phyloP scores from a whole-genome alignment of 1,139 yeast species.

The Sugiyamaella japonica region DNA sequence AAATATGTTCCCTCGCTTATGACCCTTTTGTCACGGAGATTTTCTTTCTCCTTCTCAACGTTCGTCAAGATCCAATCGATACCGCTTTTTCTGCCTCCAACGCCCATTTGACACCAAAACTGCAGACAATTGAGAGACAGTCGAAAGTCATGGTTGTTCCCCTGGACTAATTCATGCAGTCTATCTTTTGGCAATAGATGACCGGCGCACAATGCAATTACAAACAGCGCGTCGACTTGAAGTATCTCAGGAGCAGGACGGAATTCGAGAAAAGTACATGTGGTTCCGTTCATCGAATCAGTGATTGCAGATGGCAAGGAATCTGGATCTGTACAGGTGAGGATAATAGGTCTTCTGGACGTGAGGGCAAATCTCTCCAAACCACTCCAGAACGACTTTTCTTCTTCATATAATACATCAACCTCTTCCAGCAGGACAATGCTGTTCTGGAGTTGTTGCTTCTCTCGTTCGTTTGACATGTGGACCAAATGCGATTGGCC shows the following conservation, averaged over 20 bases:
- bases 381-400: constrained; percentile 76
- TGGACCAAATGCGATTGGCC: constrained; percentile 85
- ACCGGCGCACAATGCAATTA: constrained; percentile 43
- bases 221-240: constrained; percentile 41
- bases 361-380: constrained; percentile 62
- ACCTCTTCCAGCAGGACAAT: constrained; percentile 82
- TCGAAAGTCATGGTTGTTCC: constrained; percentile 53
- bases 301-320: constrained; percentile 55
- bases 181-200: constrained; percentile 41
- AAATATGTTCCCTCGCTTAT: constrained; percentile 30
- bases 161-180: constrained; percentile 43
- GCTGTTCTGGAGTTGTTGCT: constrained; percentile 53
- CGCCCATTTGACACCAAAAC: constrained; percentile 51
- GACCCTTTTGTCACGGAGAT: constrained; percentile 25
- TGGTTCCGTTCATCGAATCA: constrained; percentile 19
- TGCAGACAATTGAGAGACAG: constrained; percentile 57
- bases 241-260: constrained; percentile 30
- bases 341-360: constrained; percentile 74
- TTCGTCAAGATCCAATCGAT: constrained; percentile 37
- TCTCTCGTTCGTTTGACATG: constrained; percentile 28
- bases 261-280: constrained; percentile 36
- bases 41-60: constrained; percentile 24
- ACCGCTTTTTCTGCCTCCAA: constrained; percentile 38
- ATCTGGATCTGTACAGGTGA: constrained; percentile 64
- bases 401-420: constrained; percentile 77